A percentile compares a stretch with the other conserved stretches of the same genome.
These are phyloP conservation scores for Volutella citrinella DNA, from an alignment of 2,329 filamentous ascomycete species.

Conservation along the genomic window DNA sequence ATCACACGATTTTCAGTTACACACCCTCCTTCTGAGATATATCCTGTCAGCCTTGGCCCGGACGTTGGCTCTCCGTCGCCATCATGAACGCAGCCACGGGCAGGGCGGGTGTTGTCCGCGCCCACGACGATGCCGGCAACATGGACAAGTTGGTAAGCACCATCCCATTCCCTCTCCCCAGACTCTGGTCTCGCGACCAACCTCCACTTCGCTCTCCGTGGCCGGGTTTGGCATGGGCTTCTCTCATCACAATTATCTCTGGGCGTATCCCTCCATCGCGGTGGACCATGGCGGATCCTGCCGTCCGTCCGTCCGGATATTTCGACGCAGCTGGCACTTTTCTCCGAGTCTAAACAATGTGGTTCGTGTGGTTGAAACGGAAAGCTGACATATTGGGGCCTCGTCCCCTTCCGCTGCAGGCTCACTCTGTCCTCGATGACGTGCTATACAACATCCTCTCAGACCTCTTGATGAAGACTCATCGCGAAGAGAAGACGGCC, in stretches of 20 bases:
- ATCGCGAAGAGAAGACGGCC: constrained; percentile 75
- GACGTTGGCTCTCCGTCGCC: constrained; percentile 20
- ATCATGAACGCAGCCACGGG: constrained; percentile 45
- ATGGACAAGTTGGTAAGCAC: constrained; percentile 59
- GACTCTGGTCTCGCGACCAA: too few relatives aligned
- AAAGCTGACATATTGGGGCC: constrained; percentile 19
- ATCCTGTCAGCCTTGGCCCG: constrained; percentile 21
- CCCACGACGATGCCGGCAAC: constrained; percentile 47
- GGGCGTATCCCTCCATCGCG: too few relatives aligned
- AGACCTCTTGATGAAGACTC: constrained; percentile 69
- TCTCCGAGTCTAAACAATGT: neutral
- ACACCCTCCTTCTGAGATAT: constrained; percentile 27
- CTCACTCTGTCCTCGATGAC: constrained; percentile 69
- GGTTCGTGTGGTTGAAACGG: constrained; percentile 3
- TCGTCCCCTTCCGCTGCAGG: too few relatives aligned
- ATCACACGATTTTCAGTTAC: constrained; percentile 33
- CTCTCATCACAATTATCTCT: too few relatives aligned
- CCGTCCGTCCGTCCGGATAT: neutral
- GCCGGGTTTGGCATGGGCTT: too few relatives aligned
- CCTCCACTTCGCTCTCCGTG: constrained; percentile 11
- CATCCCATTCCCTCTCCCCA: constrained; percentile 7
- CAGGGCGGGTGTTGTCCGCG: constrained; percentile 56
- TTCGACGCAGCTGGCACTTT: neutral
- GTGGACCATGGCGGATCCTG: constrained; percentile 1
- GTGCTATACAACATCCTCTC: constrained; percentile 74